These are phyloP conservation scores for Jacaranda copaia DNA, from an alignment of 257 asterid genomes.

Conservation along the genomic window DNA sequence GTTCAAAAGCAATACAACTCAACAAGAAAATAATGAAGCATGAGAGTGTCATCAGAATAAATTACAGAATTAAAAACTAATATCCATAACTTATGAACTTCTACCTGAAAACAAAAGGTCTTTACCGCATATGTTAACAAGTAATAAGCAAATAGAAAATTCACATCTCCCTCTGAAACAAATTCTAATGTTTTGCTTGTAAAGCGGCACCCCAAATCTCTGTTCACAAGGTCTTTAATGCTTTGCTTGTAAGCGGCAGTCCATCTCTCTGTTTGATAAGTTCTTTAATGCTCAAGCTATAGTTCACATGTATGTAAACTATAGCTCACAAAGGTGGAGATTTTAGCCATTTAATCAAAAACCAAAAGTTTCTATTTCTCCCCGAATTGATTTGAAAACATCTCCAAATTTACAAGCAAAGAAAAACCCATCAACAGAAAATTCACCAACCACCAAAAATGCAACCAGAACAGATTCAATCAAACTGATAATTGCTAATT, in stretches of 20 bases:
- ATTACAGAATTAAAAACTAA: neutral
- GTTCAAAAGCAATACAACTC: neutral
- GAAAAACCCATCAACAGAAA: slow-evolving; percentile 18
- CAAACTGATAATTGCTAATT: slow-evolving; percentile 16
- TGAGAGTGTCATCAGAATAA: neutral
- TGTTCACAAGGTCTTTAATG: too few species aligned
- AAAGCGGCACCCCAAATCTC: too few species aligned
- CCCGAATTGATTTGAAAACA: neutral
- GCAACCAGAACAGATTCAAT: slow-evolving; percentile 40
- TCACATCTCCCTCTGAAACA: neutral
- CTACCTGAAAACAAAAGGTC: slow-evolving; percentile 9
- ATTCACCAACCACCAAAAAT: neutral
- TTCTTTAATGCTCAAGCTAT: neutral
- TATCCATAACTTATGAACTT: neutral
- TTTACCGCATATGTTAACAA: neutral
- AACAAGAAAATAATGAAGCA: slow-evolving; percentile 7
- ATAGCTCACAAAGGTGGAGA: slow-evolving; percentile 14
- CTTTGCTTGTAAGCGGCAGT: neutral
- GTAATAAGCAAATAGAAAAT: neutral
- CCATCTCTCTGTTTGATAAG: too few species aligned
- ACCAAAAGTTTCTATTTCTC: neutral
- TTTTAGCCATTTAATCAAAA: slow-evolving; percentile 18
- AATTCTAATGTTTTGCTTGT: neutral
- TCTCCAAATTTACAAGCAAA: neutral
- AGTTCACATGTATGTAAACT: neutral